These are phyloP conservation scores for Thymus quinquecostatus DNA, from an alignment of 257 asterid species.

Conservation along the genomic window DNA sequence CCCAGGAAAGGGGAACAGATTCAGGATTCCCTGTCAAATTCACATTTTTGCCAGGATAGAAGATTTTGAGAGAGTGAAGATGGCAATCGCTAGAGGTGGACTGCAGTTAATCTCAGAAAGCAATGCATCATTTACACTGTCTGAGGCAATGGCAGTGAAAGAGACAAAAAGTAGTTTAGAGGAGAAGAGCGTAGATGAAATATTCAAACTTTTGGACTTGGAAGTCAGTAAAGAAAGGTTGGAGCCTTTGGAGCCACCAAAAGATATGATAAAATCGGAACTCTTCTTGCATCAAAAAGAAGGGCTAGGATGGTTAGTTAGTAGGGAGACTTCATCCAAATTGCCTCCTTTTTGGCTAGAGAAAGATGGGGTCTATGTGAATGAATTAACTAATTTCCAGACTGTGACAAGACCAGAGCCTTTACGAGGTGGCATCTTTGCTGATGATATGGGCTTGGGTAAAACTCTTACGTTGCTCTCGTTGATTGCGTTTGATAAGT, in stretches of 20 bases:
- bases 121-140: slow-evolving; percentile 49
- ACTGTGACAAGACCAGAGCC: slow-evolving; percentile 70
- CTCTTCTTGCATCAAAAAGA: slow-evolving; percentile 81
- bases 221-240: slow-evolving; percentile 48
- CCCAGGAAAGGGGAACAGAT: slow-evolving; percentile 42
- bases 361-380: slow-evolving; percentile 54
- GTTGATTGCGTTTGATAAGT: slow-evolving; percentile 71
- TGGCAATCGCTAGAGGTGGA: slow-evolving; percentile 50
- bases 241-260: slow-evolving; percentile 74
- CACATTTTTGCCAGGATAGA: slow-evolving; percentile 68
- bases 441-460: slow-evolving; percentile 95
- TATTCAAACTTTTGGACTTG: slow-evolving; percentile 68
- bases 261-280: slow-evolving; percentile 52
- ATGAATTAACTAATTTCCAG: slow-evolving; percentile 66
- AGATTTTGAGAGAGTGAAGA: slow-evolving; percentile 54
- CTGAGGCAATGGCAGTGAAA: slow-evolving; percentile 60
- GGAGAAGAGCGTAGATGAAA: slow-evolving; percentile 74
- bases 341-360: slow-evolving; percentile 89
- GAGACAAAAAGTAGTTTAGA: slow-evolving; percentile 40
- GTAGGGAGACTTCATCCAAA: slow-evolving; percentile 67
- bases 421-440: slow-evolving; percentile 78
- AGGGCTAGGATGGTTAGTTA: slow-evolving; percentile 76
- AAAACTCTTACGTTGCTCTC: slow-evolving; percentile 85
- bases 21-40: slow-evolving; percentile 68
- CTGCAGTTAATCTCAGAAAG: slow-evolving; percentile 54